phyloP scores from a whole-genome alignment of 352 stramenopile genomes.

The Phytopythium montanum region DNA sequence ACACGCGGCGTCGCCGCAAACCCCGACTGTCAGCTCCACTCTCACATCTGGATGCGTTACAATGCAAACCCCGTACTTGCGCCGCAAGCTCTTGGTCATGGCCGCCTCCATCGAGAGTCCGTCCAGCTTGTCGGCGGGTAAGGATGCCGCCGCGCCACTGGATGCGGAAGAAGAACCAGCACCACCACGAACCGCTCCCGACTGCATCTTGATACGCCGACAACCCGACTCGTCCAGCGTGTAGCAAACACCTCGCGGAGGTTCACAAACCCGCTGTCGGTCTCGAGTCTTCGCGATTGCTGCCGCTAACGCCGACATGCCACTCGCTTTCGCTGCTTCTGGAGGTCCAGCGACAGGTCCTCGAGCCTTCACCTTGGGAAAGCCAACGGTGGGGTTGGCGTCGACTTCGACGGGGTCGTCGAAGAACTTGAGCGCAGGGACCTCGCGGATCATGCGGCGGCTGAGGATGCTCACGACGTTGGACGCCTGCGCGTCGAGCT shows the following conservation, averaged over 20 bases:
- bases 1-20: too few species aligned
- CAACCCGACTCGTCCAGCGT: slow-evolving; percentile 58
- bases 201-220: slow-evolving; percentile 72
- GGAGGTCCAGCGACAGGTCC: background rate
- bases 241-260: slow-evolving; percentile 66
- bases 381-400: background rate
- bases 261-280: slow-evolving; percentile 9
- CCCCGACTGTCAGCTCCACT: too few species aligned
- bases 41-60: too few species aligned
- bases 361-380: background rate
- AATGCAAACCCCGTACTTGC: slow-evolving; percentile 47
- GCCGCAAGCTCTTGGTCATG: slow-evolving; percentile 44
- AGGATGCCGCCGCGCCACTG: background rate
- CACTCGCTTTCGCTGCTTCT: background rate
- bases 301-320: background rate
- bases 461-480: slow-evolving; percentile 77
- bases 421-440: slow-evolving; percentile 80
- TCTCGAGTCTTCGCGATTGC: background rate
- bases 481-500: slow-evolving; percentile 51
- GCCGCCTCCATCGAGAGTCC: slow-evolving; percentile 56
- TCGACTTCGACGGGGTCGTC: slow-evolving; percentile 30
- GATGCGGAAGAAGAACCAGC: background rate
- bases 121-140: slow-evolving; percentile 15
- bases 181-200: slow-evolving; percentile 12
- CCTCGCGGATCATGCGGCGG: slow-evolving; percentile 62